phyloP scores from a whole-genome alignment of 805 yeast species.

The Monosporozyma aquatica region DNA sequence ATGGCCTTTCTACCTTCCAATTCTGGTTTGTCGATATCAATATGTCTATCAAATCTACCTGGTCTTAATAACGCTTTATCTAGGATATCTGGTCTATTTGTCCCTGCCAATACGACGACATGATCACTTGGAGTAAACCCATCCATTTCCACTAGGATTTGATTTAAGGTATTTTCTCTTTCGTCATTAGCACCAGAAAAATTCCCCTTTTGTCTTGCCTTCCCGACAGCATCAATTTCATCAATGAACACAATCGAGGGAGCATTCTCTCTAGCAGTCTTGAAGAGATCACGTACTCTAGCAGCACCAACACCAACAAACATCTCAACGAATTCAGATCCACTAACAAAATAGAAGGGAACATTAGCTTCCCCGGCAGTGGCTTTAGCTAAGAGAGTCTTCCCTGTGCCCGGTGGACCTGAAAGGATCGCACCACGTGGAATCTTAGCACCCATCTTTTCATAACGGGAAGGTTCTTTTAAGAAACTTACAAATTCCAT shows the following conservation, averaged over 20 bases:
- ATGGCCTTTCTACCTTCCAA: conserved; percentile 91
- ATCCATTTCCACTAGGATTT: conserved; percentile 96
- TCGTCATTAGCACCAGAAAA: conserved; percentile 83
- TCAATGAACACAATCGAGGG: conserved; percentile 96
- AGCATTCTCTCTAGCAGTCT: conserved; percentile 85
- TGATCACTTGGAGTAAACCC: conserved; percentile 89
- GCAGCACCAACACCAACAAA: conserved; percentile 99
- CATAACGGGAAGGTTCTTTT: conserved; percentile 84
- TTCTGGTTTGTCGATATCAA: conserved; percentile 86
- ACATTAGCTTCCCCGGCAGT: conserved; percentile 99
- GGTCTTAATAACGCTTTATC: conserved; percentile 94
- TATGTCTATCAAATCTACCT: conserved; percentile 94
- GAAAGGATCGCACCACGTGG: conserved; percentile 97
- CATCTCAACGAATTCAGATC: conserved; percentile 97
- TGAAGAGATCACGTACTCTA: conserved; percentile 90
- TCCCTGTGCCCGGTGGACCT: conserved; percentile 99
- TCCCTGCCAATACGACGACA: conserved; percentile 94
- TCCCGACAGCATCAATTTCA: conserved; percentile 99
- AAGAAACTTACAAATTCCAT: conserved; percentile 95
- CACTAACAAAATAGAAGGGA: conserved; percentile 91
- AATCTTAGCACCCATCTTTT: conserved; percentile 88
- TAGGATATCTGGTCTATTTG: conserved; percentile 88
- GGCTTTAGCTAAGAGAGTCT: conserved; percentile 91
- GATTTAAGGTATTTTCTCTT: conserved; percentile 92
- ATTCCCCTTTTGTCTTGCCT: conserved; percentile 70